Evolutionary conservation across 768 basidiomycete genomes (phyloP), one percentile per base, ranked within the genome.

Genomic region (Boletus fagicola): DNA sequence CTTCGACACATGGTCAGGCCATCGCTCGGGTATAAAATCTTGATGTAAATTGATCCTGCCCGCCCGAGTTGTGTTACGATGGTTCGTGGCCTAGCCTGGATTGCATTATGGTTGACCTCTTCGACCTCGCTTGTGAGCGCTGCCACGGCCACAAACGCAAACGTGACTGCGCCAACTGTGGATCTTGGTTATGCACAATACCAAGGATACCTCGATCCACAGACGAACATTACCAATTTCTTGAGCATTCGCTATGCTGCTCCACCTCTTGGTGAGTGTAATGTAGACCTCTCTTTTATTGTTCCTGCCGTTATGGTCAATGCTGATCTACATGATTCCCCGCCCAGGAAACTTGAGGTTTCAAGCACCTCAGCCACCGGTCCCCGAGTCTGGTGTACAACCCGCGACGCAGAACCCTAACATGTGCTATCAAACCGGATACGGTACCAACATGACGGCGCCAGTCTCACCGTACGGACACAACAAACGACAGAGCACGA

Each of bases 221-320:
- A 57, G 12, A 55, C 58, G 1, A 69, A 68, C 33, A 53, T 63
- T 5, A 65, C 69, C 1, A 58, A 38, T 46, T 73, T 69, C 57
- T 51, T 72, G 30, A 59, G 66, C 18, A 58, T 73, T 43, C 74
- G 81, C 10, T 83, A 78, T 66, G 82, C 83, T 11, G 79, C 78
- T n/a, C 69, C 79, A 28, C 81, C 82, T 3, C 58, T 74, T 28
- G 80, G 80, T 78, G 30, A 30, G 30, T 30, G 9, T 30, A 30
- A 30, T 30, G 9, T 9, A 28, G 30, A 9, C 30, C 1, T 15
- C 35, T n/a, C 13, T 40, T 16, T 7, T 3, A 28, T 22, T 5
- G 12, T 15, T 13, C 10, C 30, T 35, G 12, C 15, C 12, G 1
- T 11, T 26, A 1, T n/a, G n/a, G 43, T 20, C 7, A 53, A 31